Base-by-base conservation (phyloP, 2,329 filamentous ascomycete genomes). In the Penicillium italicum region DNA sequence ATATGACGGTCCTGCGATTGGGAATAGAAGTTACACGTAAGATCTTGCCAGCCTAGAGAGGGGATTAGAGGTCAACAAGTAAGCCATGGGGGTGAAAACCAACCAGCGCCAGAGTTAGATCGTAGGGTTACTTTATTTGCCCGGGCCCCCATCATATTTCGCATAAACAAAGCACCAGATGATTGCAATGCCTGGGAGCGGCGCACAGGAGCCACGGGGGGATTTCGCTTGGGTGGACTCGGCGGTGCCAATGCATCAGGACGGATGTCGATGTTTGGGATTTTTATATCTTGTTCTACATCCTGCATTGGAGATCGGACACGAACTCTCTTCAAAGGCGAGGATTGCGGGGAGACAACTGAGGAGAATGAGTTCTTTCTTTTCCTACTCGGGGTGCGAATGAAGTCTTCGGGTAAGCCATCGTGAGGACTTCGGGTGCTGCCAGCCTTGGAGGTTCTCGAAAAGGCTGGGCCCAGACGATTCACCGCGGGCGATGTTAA, bases 11-110 rank as follows among this genome's bases (percentile, higher is more conserved):
- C 85, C 10, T 78, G 75, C 7, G 83, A 76, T 31, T 75, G 73
- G 34, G 81, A 84, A 66, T 85, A 83, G 68, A 87, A 88, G 53
- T 80, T 72, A 26, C 80, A 77, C 4, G 83, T 84, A 66, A 85
- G 78, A 62, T 82, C 77, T 68, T 81, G 80, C 83, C 82, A 86
- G 53, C 80, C 79, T 71, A 67, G 58, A 57, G 16, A 43, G 12
- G 60, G 37, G 38, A 59, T 68, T 43, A 72, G 62, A 59, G 51
- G 42, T 31, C 31, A 41, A n/a, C 16, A 28, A 37, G 26, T 31
- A 47, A 18, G 24, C 36, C 40, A 24, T 45, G 37, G 22, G 20
- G 48, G n/a, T 24, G 18, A 50, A 53, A 44, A 71, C 71, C 42
- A 58, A 76, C 74, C 69, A 67, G 65, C 67, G 51, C 72, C 72